phyloP scores from a whole-genome alignment of 2,329 filamentous ascomycete species.

The Cytospora schulzeri region DNA sequence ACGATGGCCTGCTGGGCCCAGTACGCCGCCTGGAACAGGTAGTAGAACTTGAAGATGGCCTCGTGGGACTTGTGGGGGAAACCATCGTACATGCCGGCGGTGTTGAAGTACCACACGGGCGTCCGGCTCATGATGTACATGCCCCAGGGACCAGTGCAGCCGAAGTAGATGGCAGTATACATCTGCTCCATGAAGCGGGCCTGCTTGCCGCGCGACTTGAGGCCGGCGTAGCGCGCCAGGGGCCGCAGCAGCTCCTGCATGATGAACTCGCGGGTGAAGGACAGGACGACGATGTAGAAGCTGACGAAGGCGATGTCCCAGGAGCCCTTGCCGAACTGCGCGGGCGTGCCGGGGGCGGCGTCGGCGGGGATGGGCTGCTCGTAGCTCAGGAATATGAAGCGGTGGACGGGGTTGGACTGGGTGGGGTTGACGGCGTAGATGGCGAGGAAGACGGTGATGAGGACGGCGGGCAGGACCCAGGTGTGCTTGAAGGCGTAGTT shows the following conservation, averaged over 20 bases:
- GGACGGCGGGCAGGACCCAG: slow-evolving; percentile 66
- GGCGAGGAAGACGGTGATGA: slow-evolving; percentile 64
- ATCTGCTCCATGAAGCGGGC: slow-evolving; percentile 94
- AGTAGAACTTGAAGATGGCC: slow-evolving; percentile 89
- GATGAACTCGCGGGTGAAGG: slow-evolving; percentile 92
- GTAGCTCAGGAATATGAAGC: slow-evolving; percentile 90
- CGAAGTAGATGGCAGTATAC: slow-evolving; percentile 93
- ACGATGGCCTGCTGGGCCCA: slow-evolving; percentile 96
- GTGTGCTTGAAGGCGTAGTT: slow-evolving; percentile 58
- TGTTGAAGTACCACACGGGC: slow-evolving; percentile 97
- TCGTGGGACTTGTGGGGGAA: slow-evolving; percentile 85
- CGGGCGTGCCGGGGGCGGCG: slow-evolving; percentile 45
- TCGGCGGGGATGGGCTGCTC: slow-evolving; percentile 58
- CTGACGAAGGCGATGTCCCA: slow-evolving; percentile 84
- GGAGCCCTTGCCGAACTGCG: slow-evolving; percentile 85
- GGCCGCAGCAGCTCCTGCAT: slow-evolving; percentile 89
- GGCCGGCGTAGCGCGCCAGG: slow-evolving; percentile 68
- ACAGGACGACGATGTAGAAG: slow-evolving; percentile 88
- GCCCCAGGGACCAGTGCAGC: slow-evolving; percentile 77
- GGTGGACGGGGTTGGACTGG: slow-evolving; percentile 75
- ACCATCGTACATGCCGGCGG: slow-evolving; percentile 81
- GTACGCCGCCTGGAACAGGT: slow-evolving; percentile 90
- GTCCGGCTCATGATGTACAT: slow-evolving; percentile 89
- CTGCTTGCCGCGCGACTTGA: slow-evolving; percentile 76
- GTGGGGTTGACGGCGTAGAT: slow-evolving; percentile 77